These are phyloP conservation scores for Tetraselmis chui DNA, from an alignment of 139 green algal species.

Conservation along the genomic window DNA sequence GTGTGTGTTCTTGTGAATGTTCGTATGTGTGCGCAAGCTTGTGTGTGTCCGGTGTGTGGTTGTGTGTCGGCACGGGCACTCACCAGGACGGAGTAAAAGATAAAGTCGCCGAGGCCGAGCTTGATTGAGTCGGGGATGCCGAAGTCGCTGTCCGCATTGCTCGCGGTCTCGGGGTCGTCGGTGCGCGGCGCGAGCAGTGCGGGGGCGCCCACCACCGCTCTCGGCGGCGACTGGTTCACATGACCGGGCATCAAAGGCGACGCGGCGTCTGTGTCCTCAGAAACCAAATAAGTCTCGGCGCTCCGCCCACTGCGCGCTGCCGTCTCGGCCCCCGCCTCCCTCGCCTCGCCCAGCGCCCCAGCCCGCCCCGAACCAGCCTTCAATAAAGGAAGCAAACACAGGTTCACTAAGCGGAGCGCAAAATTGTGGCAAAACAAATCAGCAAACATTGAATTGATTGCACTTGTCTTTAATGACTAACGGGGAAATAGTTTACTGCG, in stretches of 20 bases:
- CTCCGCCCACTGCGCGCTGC: no score
- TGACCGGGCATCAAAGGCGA: neutral
- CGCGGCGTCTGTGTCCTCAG: neutral
- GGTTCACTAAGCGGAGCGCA: no score
- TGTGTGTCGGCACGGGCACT: neutral
- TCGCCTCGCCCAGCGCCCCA: neutral
- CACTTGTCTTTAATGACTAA: no score
- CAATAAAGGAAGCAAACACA: no score
- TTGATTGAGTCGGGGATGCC: constrained; percentile 61
- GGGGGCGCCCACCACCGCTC: neutral
- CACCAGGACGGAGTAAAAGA: constrained; percentile 91
- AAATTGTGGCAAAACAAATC: no score
- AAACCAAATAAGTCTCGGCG: neutral
- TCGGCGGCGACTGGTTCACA: neutral
- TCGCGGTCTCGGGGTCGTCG: neutral
- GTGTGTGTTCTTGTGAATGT: no score
- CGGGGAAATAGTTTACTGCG: no score
- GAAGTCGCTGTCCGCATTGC: neutral
- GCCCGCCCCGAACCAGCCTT: no score
- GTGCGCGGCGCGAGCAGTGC: no score
- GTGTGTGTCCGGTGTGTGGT: neutral
- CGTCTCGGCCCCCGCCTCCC: neutral
- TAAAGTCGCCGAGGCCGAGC: constrained; percentile 96
- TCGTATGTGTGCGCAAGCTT: no score
- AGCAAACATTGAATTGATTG: no score